Evolutionary conservation across 1,284 basidiomycete genomes (phyloP).

Genomic region (Cryptococcus deneoformans): DNA sequence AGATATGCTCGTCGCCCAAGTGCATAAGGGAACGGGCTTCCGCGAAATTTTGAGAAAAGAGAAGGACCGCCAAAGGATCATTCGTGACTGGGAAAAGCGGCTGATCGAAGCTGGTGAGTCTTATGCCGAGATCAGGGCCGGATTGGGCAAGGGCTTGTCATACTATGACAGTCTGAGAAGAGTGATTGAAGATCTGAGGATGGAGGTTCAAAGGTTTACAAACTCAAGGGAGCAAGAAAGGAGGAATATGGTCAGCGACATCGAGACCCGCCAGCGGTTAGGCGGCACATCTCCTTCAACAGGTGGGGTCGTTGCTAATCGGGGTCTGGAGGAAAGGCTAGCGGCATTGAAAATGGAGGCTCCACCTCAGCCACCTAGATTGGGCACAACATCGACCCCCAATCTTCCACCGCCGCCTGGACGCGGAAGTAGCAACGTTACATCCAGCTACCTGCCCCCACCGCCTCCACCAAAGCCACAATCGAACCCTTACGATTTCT

Average conservation of each 20-base stretch:
- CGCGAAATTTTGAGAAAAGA: constrained; percentile 76
- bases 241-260: constrained; percentile 62
- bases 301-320: constrained; percentile 8
- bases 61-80: constrained; percentile 61
- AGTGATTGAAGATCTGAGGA: constrained; percentile 60
- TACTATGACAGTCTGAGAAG: constrained; percentile 84
- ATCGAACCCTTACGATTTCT: constrained; percentile 41
- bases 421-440: constrained; percentile 10
- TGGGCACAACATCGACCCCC: constrained; percentile 14
- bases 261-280: constrained; percentile 58
- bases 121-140: constrained; percentile 82
- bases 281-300: constrained; percentile 15
- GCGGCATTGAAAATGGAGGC: constrained; percentile 32
- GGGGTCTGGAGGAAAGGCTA: constrained; percentile 32
- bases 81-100: constrained; percentile 67
- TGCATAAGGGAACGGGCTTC: constrained; percentile 67
- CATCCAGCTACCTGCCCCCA: constrained; percentile 23
- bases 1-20: constrained; percentile 64
- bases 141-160: constrained; percentile 77
- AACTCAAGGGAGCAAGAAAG: constrained; percentile 67
- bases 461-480: constrained; percentile 23
- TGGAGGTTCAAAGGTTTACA: constrained; percentile 64
- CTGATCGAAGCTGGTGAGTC: constrained; percentile 73
- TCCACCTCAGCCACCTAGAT: constrained; percentile 19
- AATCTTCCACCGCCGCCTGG: constrained; percentile 17